These are phyloP conservation scores for Cerrena zonata DNA, from an alignment of 1,284 basidiomycete genomes.

Conservation along the genomic window DNA sequence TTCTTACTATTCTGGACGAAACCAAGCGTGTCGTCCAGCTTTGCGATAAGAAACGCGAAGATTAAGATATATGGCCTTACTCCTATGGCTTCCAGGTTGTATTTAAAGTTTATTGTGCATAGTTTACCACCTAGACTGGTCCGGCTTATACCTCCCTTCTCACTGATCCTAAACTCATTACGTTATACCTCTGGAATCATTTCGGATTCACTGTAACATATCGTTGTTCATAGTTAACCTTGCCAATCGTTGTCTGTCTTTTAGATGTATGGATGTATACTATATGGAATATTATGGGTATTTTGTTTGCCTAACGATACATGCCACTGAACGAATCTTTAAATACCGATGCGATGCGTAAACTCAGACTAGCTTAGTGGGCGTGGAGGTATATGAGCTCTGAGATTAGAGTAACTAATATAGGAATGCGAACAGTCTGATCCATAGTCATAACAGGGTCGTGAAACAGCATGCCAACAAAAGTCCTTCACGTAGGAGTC, in stretches of 20 bases:
- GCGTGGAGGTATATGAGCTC: neutral
- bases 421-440: neutral
- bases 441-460: neutral
- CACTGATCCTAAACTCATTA: too few species aligned
- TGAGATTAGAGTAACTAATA: neutral
- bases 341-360: neutral
- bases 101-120: too few species aligned
- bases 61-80: conserved; percentile 7
- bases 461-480: neutral
- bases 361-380: too few species aligned
- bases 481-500: neutral
- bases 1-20: conserved; percentile 53
- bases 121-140: too few species aligned
- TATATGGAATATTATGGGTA: too few species aligned
- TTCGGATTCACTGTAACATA: too few species aligned
- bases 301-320: neutral
- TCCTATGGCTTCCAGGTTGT: too few species aligned
- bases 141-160: too few species aligned
- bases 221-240: too few species aligned
- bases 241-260: too few species aligned
- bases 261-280: too few species aligned
- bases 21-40: conserved; percentile 44
- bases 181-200: too few species aligned
- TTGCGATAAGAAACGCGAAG: conserved; percentile 41
- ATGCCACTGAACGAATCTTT: neutral